Conservation (phyloP, 2,329 filamentous ascomycete species). For the Claviceps africana region DNA sequence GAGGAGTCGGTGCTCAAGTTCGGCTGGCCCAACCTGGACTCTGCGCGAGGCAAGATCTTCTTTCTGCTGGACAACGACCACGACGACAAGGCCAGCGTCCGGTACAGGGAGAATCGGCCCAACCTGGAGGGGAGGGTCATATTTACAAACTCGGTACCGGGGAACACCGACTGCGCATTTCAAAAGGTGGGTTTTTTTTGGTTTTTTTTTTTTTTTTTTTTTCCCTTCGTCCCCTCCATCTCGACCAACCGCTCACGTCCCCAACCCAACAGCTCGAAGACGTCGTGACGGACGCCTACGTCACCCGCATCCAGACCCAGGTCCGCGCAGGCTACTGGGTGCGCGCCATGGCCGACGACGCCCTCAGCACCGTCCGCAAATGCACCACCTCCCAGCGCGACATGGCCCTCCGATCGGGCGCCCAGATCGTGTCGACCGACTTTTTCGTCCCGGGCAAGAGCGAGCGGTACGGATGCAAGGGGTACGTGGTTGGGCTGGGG, state of each 20-base stretch:
- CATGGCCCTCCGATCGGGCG: slow-evolving; percentile 27
- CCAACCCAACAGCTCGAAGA: slow-evolving; percentile 24
- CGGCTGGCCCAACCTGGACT: slow-evolving; percentile 34
- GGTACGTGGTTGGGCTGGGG: slow-evolving; percentile 21
- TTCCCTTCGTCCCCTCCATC: background rate
- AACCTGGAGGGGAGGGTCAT: slow-evolving; percentile 29
- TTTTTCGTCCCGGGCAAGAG: slow-evolving; percentile 32
- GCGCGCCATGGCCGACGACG: slow-evolving; percentile 32
- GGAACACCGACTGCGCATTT: slow-evolving; percentile 30
- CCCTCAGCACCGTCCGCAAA: slow-evolving; percentile 26
- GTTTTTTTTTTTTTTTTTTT: background rate
- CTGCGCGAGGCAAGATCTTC: slow-evolving; percentile 29
- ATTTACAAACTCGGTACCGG: slow-evolving; percentile 34
- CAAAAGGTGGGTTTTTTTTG: slow-evolving; percentile 21
- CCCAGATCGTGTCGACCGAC: slow-evolving; percentile 35
- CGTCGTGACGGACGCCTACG: slow-evolving; percentile 19
- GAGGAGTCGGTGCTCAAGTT: slow-evolving; percentile 29
- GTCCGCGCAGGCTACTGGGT: slow-evolving; percentile 34
- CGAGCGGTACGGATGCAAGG: slow-evolving; percentile 27
- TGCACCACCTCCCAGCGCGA: slow-evolving; percentile 21
- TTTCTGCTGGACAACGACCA: slow-evolving; percentile 38
- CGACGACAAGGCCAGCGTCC: slow-evolving; percentile 20
- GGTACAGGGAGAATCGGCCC: slow-evolving; percentile 21
- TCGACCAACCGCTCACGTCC: background rate
- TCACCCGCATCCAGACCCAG: slow-evolving; percentile 27